Conservation (phyloP, 169 alveolate genomes). For the Plasmodium malariae region DNA sequence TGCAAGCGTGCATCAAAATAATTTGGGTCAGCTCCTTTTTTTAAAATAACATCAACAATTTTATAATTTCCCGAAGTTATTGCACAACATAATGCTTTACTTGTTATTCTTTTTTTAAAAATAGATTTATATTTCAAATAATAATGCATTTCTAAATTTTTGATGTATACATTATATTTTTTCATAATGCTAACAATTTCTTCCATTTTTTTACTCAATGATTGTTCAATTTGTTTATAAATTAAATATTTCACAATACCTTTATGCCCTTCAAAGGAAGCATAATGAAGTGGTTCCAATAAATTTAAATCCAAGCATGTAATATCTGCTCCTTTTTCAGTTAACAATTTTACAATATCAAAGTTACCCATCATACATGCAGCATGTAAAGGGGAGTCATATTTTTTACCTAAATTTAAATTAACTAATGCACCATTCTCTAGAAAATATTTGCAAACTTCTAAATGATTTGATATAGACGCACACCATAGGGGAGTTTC, state of each 20-base stretch:
- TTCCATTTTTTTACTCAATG: constrained; percentile 28
- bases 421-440: constrained; percentile 36
- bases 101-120: constrained; percentile 47
- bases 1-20: constrained; percentile 64
- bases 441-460: constrained; percentile 34
- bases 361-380: constrained; percentile 82
- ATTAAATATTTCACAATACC: constrained; percentile 61
- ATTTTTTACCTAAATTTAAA: constrained; percentile 5
- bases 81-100: constrained; percentile 63
- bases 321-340: constrained; percentile 75
- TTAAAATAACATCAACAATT: constrained; percentile 35
- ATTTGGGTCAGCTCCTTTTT: constrained; percentile 68
- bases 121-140: constrained; percentile 35
- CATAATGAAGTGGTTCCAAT: constrained; percentile 63
- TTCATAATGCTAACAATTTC: constrained; percentile 25
- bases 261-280: constrained; percentile 74
- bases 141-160: constrained; percentile 36
- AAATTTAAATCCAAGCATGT: constrained; percentile 32
- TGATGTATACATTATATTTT: constrained; percentile 43
- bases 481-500: constrained; percentile 76
- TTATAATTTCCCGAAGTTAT: constrained; percentile 51
- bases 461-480: constrained; percentile 56
- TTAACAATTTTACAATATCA: constrained; percentile 77
- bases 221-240: constrained; percentile 40
- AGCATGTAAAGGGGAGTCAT: constrained; percentile 83